A percentile compares a stretch with the other conserved stretches of the same genome.
Conservation (phyloP, 1,139 yeast species). For the Geotrichum siamense region DNA sequence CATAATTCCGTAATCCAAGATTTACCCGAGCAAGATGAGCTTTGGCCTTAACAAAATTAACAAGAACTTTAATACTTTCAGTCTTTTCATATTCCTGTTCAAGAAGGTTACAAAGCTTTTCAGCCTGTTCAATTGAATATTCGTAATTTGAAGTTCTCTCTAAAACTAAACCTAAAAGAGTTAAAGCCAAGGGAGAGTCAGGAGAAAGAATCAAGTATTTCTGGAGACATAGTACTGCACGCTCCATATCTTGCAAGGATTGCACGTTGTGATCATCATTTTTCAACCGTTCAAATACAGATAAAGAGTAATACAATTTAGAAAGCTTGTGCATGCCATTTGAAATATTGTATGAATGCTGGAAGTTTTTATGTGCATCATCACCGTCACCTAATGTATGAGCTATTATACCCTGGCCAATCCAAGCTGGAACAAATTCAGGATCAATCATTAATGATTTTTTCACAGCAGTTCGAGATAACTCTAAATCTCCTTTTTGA, state of each 20-base stretch:
- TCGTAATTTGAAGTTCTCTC: conserved; percentile 66
- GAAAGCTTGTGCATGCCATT: conserved; percentile 62
- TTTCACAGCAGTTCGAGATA: conserved; percentile 66
- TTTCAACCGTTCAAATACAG: conserved; percentile 39
- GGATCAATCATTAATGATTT: conserved; percentile 82
- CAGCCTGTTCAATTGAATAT: conserved; percentile 45
- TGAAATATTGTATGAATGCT: conserved; percentile 71
- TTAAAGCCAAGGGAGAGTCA: conserved; percentile 53
- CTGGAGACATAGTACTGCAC: conserved; percentile 65
- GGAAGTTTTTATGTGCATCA: conserved; percentile 51
- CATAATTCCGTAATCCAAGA: conserved; percentile 52
- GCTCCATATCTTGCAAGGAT: conserved; percentile 20
- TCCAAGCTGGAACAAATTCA: conserved; percentile 70
- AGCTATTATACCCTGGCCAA: conserved; percentile 71
- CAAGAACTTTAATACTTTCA: conserved; percentile 44
- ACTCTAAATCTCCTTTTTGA: conserved; percentile 55
- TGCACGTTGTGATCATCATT: conserved; percentile 9
- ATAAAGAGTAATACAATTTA: conserved; percentile 62
- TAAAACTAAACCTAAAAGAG: conserved; percentile 40
- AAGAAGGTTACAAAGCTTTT: conserved; percentile 42
- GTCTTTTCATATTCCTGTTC: conserved; percentile 54
- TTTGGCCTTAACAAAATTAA: conserved; percentile 52
- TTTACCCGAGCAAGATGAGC: conserved; percentile 64
- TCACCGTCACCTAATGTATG: conserved; percentile 49
- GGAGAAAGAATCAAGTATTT: conserved; percentile 67